Conservation (phyloP, 768 basidiomycete genomes). For the Boletus barrowsii region DNA sequence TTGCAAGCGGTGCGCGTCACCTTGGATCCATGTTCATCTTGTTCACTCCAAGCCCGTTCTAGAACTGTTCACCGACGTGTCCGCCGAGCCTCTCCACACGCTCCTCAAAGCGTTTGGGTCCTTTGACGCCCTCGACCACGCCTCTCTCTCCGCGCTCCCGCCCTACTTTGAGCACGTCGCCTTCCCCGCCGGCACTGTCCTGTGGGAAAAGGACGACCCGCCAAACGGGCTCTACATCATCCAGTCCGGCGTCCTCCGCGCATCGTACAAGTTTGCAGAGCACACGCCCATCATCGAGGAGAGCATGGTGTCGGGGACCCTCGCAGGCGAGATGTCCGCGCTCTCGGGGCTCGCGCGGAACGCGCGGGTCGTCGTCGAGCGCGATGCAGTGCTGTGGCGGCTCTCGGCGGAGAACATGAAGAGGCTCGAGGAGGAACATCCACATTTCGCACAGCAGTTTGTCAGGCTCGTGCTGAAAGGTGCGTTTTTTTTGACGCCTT, state of each 20-base stretch:
- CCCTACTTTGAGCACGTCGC: conserved; percentile 68
- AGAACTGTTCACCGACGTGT: conserved; percentile 33
- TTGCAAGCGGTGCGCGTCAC: conserved; percentile 50
- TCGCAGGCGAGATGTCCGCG: conserved; percentile 89
- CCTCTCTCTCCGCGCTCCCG: conserved; percentile 59
- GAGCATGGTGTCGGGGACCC: conserved; percentile 90
- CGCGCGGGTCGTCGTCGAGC: conserved; percentile 81
- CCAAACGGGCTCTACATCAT: conserved; percentile 88
- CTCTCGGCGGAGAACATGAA: conserved; percentile 58
- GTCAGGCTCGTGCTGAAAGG: conserved; percentile 72
- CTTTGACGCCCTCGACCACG: conserved; percentile 54
- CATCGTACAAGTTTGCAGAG: conserved; percentile 75
- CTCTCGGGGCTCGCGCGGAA: conserved; percentile 79
- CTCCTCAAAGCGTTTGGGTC: conserved; percentile 79
- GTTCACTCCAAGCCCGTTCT: background rate
- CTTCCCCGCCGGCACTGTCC: conserved; percentile 52
- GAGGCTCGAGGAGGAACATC: conserved; percentile 63
- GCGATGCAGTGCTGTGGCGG: conserved; percentile 78
- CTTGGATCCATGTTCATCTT: background rate
- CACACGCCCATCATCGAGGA: conserved; percentile 70
- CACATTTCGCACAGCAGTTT: conserved; percentile 63
- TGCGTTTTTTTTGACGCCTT: conserved; percentile 30
- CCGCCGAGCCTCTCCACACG: conserved; percentile 66
- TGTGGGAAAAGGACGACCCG: conserved; percentile 76
- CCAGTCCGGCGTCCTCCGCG: conserved; percentile 81